Percentiles rank a stretch among this genome's conserved stretches.
Evolutionary conservation across 2,329 filamentous ascomycete species (phyloP).

Genomic region (Ciborinia camelliae): DNA sequence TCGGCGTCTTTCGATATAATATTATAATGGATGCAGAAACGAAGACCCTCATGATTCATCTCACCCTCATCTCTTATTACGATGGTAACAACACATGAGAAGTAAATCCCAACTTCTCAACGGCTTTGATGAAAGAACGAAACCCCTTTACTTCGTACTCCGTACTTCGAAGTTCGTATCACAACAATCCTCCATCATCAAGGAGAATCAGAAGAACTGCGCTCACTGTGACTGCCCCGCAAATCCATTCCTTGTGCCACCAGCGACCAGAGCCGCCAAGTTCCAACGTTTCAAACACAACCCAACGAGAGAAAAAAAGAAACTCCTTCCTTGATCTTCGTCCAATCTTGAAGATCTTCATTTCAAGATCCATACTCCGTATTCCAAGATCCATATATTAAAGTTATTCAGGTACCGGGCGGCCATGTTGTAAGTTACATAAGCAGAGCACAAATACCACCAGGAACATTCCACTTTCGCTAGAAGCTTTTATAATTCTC

Average conservation of each 20-base stretch:
- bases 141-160: conserved; percentile 4
- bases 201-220: background rate
- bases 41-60: too few relatives aligned
- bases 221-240: background rate
- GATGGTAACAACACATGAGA: background rate
- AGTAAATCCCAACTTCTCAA: background rate
- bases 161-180: too few relatives aligned
- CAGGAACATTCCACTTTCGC: background rate
- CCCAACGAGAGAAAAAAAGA: too few relatives aligned
- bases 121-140: background rate
- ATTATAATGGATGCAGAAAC: background rate
- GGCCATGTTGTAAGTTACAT: background rate
- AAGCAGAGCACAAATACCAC: background rate
- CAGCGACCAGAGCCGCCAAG: too few relatives aligned
- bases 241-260: background rate
- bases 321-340: conserved; percentile 11
- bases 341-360: conserved; percentile 20
- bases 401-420: background rate
- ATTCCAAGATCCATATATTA: conserved; percentile 20
- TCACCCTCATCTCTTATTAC: conserved; percentile 7
- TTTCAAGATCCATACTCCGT: conserved; percentile 3
- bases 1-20: background rate
- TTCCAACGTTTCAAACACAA: conserved; percentile 13
- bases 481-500: background rate
- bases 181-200: background rate